These are phyloP conservation scores for Aleurites moluccanus DNA, from an alignment of 441 rosid species.

Conservation along the genomic window DNA sequence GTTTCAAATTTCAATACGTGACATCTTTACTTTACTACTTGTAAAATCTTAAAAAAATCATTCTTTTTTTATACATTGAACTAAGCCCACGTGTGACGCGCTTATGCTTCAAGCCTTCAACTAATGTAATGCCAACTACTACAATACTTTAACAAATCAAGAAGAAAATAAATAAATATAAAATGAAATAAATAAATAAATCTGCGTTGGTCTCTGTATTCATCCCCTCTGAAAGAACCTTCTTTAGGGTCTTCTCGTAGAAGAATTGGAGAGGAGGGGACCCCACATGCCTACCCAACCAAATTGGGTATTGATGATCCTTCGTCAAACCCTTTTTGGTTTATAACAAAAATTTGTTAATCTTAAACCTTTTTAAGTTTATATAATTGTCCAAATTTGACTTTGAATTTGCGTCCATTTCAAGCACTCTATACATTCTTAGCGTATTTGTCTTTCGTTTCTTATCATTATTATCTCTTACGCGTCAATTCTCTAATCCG, in stretches of 20 bases:
- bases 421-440: conserved; percentile 36
- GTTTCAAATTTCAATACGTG: too few species aligned
- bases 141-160: not conserved
- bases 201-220: not conserved
- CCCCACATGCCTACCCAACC: conserved; percentile 17
- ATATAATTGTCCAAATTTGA: conserved; percentile 32
- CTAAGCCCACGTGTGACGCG: not conserved
- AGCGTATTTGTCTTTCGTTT: conserved; percentile 30
- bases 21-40: too few species aligned
- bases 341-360: conserved; percentile 10
- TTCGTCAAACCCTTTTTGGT: conserved; percentile 30
- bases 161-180: not conserved
- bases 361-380: not conserved
- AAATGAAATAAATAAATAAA: too few species aligned
- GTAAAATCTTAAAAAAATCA: not conserved
- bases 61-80: not conserved
- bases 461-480: conserved; percentile 20
- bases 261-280: not conserved
- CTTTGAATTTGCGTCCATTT: conserved; percentile 52
- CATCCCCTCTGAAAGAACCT: not conserved
- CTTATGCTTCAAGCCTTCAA: not conserved
- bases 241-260: too few species aligned
- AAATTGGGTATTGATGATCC: conserved; percentile 32
- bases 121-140: not conserved
- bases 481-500: not conserved